phyloP scores from a whole-genome alignment of 768 basidiomycete genomes.

The Termitomyces sp. region DNA sequence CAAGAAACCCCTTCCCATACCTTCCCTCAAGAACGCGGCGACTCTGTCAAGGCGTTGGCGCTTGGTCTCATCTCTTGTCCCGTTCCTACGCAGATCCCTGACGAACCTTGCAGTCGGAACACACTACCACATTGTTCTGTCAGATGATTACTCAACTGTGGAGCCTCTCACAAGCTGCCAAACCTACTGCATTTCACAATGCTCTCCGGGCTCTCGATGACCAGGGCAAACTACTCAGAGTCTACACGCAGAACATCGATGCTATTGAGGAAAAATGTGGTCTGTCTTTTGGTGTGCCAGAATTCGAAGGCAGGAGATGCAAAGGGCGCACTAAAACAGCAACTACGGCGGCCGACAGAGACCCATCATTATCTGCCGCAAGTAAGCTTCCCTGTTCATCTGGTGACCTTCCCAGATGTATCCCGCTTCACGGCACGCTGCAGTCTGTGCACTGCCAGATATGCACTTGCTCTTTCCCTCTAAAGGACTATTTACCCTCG shows the following conservation, averaged over 20 bases:
- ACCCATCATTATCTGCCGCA: constrained; percentile 12
- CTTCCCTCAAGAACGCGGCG: not conserved
- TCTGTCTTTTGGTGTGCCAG: constrained; percentile 80
- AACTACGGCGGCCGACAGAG: constrained; percentile 13
- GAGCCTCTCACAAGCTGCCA: constrained; percentile 61
- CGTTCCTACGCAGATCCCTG: not conserved
- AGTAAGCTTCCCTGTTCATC: constrained; percentile 46
- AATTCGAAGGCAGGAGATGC: constrained; percentile 51
- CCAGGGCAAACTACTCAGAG: constrained; percentile 70
- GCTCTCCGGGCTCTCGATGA: constrained; percentile 72
- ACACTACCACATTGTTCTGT: constrained; percentile 73
- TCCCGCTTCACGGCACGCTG: constrained; percentile 87
- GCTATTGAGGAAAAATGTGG: constrained; percentile 85
- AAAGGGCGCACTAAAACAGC: constrained; percentile 48
- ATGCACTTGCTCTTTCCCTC: constrained; percentile 69
- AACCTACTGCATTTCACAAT: constrained; percentile 78
- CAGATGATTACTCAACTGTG: constrained; percentile 88
- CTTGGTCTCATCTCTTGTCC: not conserved
- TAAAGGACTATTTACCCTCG: constrained; percentile 54
- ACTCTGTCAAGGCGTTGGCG: constrained; percentile 5
- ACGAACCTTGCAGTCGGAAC: constrained; percentile 49
- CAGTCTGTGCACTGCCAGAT: constrained; percentile 75
- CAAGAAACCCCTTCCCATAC: not conserved
- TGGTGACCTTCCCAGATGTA: constrained; percentile 67
- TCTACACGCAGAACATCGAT: constrained; percentile 95